phyloP scores from a whole-genome alignment of 495 filamentous ascomycete species.

The Achaetomiella virescens region DNA sequence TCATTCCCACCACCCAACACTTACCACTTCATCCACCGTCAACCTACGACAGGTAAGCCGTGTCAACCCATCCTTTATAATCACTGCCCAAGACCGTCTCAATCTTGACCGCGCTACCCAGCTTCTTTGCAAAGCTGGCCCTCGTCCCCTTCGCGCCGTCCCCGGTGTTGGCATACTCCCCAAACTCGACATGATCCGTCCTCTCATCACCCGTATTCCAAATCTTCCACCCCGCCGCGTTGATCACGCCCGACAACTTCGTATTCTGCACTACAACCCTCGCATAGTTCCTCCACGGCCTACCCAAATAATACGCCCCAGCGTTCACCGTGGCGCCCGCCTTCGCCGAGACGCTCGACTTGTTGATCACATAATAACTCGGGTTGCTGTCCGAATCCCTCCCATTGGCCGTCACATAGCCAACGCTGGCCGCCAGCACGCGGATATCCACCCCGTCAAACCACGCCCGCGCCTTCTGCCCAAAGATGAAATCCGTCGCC shows the following conservation, averaged over 20 bases:
- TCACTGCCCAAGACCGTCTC: conserved; percentile 42
- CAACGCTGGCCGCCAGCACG: conserved; percentile 41
- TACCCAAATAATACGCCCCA: conserved; percentile 56
- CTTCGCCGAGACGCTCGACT: conserved; percentile 42
- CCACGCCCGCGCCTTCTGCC: conserved; percentile 54
- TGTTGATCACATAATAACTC: conserved; percentile 60
- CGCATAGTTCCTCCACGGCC: conserved; percentile 59
- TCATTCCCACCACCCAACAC: not conserved
- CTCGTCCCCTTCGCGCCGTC: conserved; percentile 51
- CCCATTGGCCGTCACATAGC: conserved; percentile 52
- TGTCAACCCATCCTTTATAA: conserved; percentile 6
- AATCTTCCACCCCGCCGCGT: conserved; percentile 53
- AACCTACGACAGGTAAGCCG: not conserved
- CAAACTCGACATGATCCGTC: conserved; percentile 50
- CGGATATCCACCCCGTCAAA: conserved; percentile 54
- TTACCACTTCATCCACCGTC: no score
- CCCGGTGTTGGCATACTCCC: conserved; percentile 56
- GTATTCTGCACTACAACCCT: conserved; percentile 58
- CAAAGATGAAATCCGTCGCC: conserved; percentile 63
- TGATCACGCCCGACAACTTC: conserved; percentile 50
- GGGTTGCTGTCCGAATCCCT: conserved; percentile 43
- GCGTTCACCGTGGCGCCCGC: conserved; percentile 39
- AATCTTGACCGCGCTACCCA: conserved; percentile 43
- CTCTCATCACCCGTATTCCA: conserved; percentile 47
- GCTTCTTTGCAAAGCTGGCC: conserved; percentile 48